Conservation (phyloP, 768 basidiomycete genomes). For the Pleurotus citrinopileatus region DNA sequence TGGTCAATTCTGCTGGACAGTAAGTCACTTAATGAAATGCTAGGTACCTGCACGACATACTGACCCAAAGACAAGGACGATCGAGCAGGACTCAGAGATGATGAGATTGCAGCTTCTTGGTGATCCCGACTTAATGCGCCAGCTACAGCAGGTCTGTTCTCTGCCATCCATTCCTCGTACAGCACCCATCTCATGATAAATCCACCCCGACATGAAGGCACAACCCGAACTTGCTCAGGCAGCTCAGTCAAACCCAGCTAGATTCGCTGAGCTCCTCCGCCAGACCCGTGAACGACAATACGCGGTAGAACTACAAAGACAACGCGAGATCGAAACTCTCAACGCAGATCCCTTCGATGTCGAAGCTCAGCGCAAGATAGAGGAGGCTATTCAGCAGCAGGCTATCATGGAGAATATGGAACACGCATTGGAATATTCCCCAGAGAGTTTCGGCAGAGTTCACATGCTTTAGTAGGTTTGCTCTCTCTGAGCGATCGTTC, state of each 20-base stretch:
- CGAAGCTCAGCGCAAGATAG: conserved; percentile 90
- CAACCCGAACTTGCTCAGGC: conserved; percentile 84
- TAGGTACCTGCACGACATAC: not conserved
- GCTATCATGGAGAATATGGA: conserved; percentile 90
- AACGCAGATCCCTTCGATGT: conserved; percentile 90
- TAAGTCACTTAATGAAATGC: conserved; percentile 17
- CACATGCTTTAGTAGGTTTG: conserved; percentile 90
- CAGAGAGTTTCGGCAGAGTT: conserved; percentile 91
- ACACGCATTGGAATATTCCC: conserved; percentile 91
- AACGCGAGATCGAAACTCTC: conserved; percentile 62
- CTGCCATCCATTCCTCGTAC: not conserved
- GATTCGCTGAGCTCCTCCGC: conserved; percentile 72
- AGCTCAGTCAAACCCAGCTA: conserved; percentile 59
- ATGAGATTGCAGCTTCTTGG: conserved; percentile 88
- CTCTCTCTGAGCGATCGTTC: conserved; percentile 1
- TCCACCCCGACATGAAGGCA: conserved; percentile 37
- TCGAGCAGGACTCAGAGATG: conserved; percentile 85
- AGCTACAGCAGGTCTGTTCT: conserved; percentile 60
- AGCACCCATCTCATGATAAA: not conserved
- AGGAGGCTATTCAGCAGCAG: conserved; percentile 88
- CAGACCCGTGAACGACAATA: conserved; percentile 56
- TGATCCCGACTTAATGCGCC: conserved; percentile 74
- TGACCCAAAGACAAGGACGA: conserved; percentile 39
- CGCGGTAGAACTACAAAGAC: conserved; percentile 50
- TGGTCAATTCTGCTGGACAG: conserved; percentile 40